A percentile compares a stretch with the other conserved stretches of the same genome.
phyloP scores from a whole-genome alignment of 1,139 yeast species.

The Geotrichum bryndzae region DNA sequence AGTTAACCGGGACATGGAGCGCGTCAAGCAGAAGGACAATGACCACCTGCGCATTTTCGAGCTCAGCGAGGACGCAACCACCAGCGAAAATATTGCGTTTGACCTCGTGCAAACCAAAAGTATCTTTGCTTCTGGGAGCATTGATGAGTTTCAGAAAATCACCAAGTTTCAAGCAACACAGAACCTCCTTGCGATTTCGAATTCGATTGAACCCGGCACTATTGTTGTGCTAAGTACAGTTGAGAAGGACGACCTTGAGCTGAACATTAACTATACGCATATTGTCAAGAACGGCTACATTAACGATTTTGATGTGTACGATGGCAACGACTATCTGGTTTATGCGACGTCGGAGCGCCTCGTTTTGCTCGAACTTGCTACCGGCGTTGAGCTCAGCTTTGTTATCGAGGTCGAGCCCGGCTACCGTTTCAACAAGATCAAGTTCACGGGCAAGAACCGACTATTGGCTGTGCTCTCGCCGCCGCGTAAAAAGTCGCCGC shows the following conservation, averaged over 20 bases:
- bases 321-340: conserved; percentile 24
- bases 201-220: conserved; percentile 4
- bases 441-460: conserved; percentile 42
- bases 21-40: conserved; percentile 1
- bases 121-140: conserved; percentile 18
- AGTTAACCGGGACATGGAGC: neutral
- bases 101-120: conserved; percentile 4
- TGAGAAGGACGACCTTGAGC: neutral
- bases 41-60: conserved; percentile 66
- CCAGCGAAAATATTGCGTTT: neutral
- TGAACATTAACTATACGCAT: conserved; percentile 7
- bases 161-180: conserved; percentile 21
- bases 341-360: conserved; percentile 22
- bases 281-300: conserved; percentile 15
- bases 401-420: conserved; percentile 11
- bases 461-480: conserved; percentile 8
- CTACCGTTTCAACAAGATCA: conserved; percentile 49
- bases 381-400: conserved; percentile 24
- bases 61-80: conserved; percentile 31
- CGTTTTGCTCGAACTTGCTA: conserved; percentile 22
- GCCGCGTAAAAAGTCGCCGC: conserved; percentile 36
- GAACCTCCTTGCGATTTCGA: conserved; percentile 22
- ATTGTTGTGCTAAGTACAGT: neutral
- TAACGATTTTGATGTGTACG: conserved; percentile 22
- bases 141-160: conserved; percentile 30